Conservation (phyloP, 179 eudicot species). For the Dionaea muscipula region DNA sequence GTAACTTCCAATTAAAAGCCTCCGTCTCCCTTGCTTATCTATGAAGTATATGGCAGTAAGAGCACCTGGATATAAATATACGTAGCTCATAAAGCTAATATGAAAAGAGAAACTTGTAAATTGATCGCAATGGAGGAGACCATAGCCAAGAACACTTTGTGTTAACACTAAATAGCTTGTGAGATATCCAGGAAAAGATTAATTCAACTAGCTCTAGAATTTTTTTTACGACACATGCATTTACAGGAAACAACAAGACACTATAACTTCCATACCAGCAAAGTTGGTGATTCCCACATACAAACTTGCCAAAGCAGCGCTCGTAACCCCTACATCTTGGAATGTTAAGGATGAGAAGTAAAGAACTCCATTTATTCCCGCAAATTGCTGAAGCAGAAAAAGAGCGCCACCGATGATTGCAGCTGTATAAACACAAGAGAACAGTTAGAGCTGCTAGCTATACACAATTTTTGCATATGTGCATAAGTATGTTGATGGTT, state of each 20-base stretch:
- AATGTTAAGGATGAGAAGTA: conserved; percentile 79
- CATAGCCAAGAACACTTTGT: too few species aligned
- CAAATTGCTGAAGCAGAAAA: conserved; percentile 71
- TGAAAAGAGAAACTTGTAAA: background rate
- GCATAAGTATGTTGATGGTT: too few species aligned
- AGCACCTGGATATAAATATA: conserved; percentile 36
- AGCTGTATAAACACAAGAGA: conserved; percentile 34
- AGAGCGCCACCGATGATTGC: conserved; percentile 69
- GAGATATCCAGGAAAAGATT: background rate
- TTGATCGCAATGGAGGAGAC: too few species aligned
- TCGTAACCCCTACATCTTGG: conserved; percentile 68
- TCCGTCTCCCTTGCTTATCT: conserved; percentile 66
- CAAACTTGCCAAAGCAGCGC: conserved; percentile 64
- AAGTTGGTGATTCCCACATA: conserved; percentile 67
- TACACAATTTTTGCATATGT: too few species aligned
- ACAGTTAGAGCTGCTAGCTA: too few species aligned
- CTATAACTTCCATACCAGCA: conserved; percentile 45
- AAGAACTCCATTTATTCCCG: conserved; percentile 80
- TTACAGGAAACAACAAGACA: background rate
- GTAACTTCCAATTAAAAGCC: conserved; percentile 67
- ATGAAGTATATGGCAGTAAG: conserved; percentile 65
- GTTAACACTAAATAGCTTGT: background rate
- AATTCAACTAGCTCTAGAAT: background rate
- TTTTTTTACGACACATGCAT: too few species aligned
- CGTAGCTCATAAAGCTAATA: background rate